Conservation (phyloP, 148 eudicot genomes). For the Camellia sinensis region DNA sequence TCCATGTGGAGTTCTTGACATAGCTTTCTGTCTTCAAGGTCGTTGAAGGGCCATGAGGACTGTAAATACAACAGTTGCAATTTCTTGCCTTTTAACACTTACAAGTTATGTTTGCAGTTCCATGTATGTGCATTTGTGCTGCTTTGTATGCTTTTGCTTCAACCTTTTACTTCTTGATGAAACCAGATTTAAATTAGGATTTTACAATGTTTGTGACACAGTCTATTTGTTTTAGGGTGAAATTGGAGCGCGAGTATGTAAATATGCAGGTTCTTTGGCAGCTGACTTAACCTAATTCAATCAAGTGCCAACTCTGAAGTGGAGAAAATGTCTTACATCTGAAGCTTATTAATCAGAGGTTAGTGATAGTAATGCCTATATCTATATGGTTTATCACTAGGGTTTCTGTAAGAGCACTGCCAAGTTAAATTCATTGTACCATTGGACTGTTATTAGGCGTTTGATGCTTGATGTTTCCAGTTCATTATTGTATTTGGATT, state of each 20-base stretch:
- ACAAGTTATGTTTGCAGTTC: no score
- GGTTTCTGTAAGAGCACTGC: no score
- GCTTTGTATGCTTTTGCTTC: background rate
- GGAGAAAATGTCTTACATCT: no score
- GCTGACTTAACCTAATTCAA: background rate
- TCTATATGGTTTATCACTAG: no score
- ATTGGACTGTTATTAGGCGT: no score
- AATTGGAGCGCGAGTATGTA: background rate
- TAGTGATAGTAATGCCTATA: no score
- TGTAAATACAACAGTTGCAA: background rate
- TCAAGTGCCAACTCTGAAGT: background rate
- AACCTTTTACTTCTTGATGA: background rate
- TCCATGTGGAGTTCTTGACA: background rate
- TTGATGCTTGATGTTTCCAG: no score
- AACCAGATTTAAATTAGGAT: background rate
- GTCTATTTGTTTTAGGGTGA: background rate
- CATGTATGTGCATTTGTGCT: no score
- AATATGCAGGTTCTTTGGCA: background rate
- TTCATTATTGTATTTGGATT: no score
- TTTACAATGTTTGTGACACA: background rate
- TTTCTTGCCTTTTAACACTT: background rate
- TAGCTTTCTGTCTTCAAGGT: background rate
- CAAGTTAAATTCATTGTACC: no score
- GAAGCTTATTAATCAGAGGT: no score
- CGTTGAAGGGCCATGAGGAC: background rate